Conservation (phyloP, 83 land plant species). For the Thuja plicata region DNA sequence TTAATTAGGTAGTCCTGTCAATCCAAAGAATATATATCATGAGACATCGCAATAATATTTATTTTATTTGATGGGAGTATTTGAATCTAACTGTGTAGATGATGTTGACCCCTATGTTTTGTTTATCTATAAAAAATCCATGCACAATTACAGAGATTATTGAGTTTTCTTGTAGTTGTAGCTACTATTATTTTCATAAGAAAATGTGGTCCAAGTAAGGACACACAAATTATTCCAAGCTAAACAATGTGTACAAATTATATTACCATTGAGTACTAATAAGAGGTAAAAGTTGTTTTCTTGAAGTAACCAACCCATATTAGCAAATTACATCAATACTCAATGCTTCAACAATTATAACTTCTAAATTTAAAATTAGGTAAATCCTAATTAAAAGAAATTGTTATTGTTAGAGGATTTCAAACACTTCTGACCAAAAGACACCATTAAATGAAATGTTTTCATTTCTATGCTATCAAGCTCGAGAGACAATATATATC, state of each 20-base stretch:
- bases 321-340: neutral
- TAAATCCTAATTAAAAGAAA: neutral
- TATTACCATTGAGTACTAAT: neutral
- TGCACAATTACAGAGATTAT: neutral
- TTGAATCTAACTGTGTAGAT: neutral
- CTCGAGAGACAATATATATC: neutral
- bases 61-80: neutral
- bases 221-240: neutral
- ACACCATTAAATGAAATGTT: neutral
- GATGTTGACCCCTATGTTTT: neutral
- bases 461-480: neutral
- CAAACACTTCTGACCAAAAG: neutral
- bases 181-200: neutral
- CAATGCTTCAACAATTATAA: neutral
- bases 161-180: neutral
- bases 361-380: neutral
- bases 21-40: neutral
- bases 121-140: neutral
- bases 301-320: neutral
- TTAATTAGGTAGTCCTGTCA: constrained; percentile 57
- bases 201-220: neutral
- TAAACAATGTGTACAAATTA: neutral
- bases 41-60: neutral
- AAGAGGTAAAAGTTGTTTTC: neutral
- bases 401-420: neutral